A percentile compares a stretch with the other conserved stretches of the same genome.
These are phyloP conservation scores for Stereocaulon alpinum DNA, from an alignment of 495 filamentous ascomycete species.

Conservation along the genomic window DNA sequence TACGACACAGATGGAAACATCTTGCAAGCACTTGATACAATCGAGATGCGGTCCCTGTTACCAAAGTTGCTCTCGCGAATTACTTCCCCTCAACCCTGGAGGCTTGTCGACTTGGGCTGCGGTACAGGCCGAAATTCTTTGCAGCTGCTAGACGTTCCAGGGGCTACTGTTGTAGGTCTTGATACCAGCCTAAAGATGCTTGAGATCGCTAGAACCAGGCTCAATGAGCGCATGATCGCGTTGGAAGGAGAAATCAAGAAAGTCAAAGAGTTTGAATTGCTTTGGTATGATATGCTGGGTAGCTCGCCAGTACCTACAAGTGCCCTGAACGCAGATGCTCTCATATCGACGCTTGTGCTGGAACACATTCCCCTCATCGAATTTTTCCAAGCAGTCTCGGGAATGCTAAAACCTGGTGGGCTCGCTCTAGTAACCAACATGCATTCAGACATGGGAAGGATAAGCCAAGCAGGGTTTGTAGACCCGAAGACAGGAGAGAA, in stretches of 20 bases:
- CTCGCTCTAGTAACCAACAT: conserved; percentile 60
- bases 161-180: conserved; percentile 33
- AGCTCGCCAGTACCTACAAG: conserved; percentile 18
- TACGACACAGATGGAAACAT: conserved; percentile 71
- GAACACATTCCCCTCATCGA: conserved; percentile 51
- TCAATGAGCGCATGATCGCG: not conserved
- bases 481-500: conserved; percentile 46
- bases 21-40: conserved; percentile 56
- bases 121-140: conserved; percentile 61
- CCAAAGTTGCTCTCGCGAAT: conserved; percentile 40
- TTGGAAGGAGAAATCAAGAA: not conserved
- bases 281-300: conserved; percentile 26
- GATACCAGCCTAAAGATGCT: conserved; percentile 48
- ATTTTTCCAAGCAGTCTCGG: conserved; percentile 46
- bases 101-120: conserved; percentile 52
- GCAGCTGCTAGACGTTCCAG: conserved; percentile 36
- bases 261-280: conserved; percentile 23
- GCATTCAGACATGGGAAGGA: conserved; percentile 58
- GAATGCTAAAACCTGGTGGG: conserved; percentile 40
- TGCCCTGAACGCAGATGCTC: conserved; percentile 29
- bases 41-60: conserved; percentile 45
- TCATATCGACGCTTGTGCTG: conserved; percentile 57
- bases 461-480: conserved; percentile 58
- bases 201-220: conserved; percentile 38
- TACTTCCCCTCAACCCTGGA: conserved; percentile 26